Evolutionary conservation across 345 rosid species (phyloP), one percentile per base, ranked within the genome.

Genomic region (Hibiscus tridactylites): DNA sequence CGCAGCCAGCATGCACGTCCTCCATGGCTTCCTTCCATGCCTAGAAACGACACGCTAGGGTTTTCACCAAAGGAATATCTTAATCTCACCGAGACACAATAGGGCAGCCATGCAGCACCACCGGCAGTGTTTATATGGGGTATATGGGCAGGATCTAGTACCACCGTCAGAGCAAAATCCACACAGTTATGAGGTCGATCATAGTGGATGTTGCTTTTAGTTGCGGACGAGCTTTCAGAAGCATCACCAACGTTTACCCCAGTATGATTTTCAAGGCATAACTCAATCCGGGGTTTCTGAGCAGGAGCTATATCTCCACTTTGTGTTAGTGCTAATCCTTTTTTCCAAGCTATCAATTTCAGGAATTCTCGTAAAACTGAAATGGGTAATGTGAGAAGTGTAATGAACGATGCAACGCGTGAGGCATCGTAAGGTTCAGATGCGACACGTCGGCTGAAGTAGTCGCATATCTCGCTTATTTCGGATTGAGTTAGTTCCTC

Each of bases 21-120:
- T 69, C 99, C 99, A 58, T 96, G 99, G 79, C 98, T 92, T 70
- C 99, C 99, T 83, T 96, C 99, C 94, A 91, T 92, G 1, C 93
- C 83, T 46, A 92, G 89, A 77, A 89, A 89, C 46, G 84, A 73
- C 53, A 91, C 91, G 16, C 61, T 80, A 0, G 80, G 71, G 75
- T 77, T 92, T 65, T 96, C 98, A 10, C 91, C 90, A 65, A 89
- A 96, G 9, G 83, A 85, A 78, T 92, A 87, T 79, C 90, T 89
- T 68, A 96, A 74, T 81, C 88, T 88, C 77, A 91, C 98, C 0
- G 96, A 91, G 63, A 92, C 97, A 71, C 99, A 91, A 78, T 96
- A 88, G 5, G 99, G 96, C 76, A 96, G 76, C 99, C 97, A 96
- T 10, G 99, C 99, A 64, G 98, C 99, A 77, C 99, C 98, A 39